Conservation (phyloP, 345 rosid genomes). For the Populus deltoides region DNA sequence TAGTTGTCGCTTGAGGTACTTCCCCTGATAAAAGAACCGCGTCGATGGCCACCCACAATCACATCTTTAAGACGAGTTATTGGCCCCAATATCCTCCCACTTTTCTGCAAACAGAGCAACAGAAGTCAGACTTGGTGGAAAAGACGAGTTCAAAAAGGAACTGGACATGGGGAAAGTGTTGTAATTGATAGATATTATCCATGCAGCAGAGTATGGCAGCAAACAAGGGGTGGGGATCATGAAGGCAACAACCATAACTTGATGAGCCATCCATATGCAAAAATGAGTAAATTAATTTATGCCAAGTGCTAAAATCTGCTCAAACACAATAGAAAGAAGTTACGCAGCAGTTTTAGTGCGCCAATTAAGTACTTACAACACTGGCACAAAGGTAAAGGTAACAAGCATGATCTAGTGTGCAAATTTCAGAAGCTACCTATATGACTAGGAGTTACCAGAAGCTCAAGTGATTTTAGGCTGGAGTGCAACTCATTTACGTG, state of each 20-base stretch:
- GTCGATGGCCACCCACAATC: conserved; percentile 68
- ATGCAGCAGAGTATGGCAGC: neutral
- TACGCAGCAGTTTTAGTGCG: neutral
- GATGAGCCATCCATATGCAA: neutral
- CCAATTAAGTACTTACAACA: neutral
- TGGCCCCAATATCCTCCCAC: conserved; percentile 63
- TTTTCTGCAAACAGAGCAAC: conserved; percentile 40
- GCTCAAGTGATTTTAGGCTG: neutral
- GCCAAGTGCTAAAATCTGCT: neutral
- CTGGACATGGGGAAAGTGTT: neutral
- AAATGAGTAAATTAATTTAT: neutral
- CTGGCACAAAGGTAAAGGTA: neutral
- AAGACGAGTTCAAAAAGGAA: neutral
- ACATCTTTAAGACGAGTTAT: conserved; percentile 75
- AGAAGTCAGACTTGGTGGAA: neutral
- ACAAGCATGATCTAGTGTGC: neutral
- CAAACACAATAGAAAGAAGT: neutral
- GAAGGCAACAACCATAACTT: neutral
- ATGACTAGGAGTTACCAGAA: neutral
- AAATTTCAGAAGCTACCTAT: too few species aligned
- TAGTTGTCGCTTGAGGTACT: conserved; percentile 45
- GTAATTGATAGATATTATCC: neutral
- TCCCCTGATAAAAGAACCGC: conserved; percentile 57
- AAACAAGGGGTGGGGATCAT: neutral
- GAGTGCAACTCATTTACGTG: neutral